Percentiles rank a stretch among this genome's conserved stretches.
Conservation (phyloP, 1,284 basidiomycete genomes). For the Apiotrichum domesticum region DNA sequence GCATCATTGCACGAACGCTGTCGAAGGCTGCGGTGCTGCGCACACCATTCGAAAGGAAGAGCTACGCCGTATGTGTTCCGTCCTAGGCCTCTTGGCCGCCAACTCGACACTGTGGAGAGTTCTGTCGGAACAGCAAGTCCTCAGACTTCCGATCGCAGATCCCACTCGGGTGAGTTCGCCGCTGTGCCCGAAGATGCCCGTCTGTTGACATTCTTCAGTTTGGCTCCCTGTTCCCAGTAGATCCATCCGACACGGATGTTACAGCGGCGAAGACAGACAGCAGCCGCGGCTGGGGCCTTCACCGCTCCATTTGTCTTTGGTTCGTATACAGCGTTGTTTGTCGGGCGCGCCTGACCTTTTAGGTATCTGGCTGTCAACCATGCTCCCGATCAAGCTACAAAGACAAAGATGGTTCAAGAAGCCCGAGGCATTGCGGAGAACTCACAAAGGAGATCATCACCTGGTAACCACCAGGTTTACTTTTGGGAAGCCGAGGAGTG, state of each 20-base stretch:
- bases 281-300: slow-evolving; percentile 24
- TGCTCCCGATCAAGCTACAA: background rate
- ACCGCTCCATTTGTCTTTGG: slow-evolving; percentile 25
- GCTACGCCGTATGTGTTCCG: slow-evolving; percentile 28
- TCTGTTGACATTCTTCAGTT: slow-evolving; percentile 15
- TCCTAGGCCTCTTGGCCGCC: slow-evolving; percentile 22
- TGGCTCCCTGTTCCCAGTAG: slow-evolving; percentile 23
- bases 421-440: slow-evolving; percentile 2
- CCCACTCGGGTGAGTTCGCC: slow-evolving; percentile 20
- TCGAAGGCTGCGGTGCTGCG: background rate
- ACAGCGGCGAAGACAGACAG: slow-evolving; percentile 2
- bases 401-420: background rate
- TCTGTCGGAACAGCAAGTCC: slow-evolving; percentile 9
- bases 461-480: background rate
- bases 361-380: slow-evolving; percentile 9
- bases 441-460: background rate
- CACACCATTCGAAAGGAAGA: slow-evolving; percentile 23
- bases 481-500: slow-evolving; percentile 28
- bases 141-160: slow-evolving; percentile 14
- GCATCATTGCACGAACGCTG: no score
- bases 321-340: slow-evolving; percentile 4
- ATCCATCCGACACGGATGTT: background rate
- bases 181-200: no score
- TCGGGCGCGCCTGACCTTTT: no score
- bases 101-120: slow-evolving; percentile 19